phyloP scores from a whole-genome alignment of 2,329 filamentous ascomycete species.

The Trichoderma hamatum region DNA sequence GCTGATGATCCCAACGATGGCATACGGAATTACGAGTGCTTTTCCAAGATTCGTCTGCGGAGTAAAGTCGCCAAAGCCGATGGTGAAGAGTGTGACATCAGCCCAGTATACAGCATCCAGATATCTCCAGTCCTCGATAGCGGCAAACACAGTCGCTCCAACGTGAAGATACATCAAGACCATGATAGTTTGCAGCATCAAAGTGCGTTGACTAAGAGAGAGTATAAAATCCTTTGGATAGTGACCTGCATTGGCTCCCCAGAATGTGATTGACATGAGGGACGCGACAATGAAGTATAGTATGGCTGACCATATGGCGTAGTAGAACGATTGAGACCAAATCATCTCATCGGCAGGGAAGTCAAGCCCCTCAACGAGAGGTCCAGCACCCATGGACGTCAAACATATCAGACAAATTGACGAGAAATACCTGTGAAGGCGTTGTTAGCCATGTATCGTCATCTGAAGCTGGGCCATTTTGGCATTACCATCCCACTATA shows the following conservation, averaged over 20 bases:
- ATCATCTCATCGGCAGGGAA: slow-evolving; percentile 51
- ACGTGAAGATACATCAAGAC: slow-evolving; percentile 80
- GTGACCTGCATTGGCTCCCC: slow-evolving; percentile 69
- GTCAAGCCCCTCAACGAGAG: slow-evolving; percentile 30
- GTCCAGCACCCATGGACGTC: background rate
- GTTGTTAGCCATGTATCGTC: background rate
- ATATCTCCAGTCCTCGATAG: slow-evolving; percentile 73
- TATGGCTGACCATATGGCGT: slow-evolving; percentile 76
- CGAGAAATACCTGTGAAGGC: slow-evolving; percentile 49
- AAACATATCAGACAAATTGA: slow-evolving; percentile 68
- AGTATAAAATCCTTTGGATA: slow-evolving; percentile 80
- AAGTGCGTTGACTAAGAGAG: slow-evolving; percentile 77
- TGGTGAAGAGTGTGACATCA: slow-evolving; percentile 69
- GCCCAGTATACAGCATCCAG: slow-evolving; percentile 81
- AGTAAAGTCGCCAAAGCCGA: slow-evolving; percentile 63
- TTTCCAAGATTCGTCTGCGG: slow-evolving; percentile 59
- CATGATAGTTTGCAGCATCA: slow-evolving; percentile 88
- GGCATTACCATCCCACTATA: slow-evolving; percentile 73
- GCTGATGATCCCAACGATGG: slow-evolving; percentile 80
- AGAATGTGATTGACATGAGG: slow-evolving; percentile 77
- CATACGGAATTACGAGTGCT: slow-evolving; percentile 79
- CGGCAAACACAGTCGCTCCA: slow-evolving; percentile 74
- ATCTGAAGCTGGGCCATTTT: background rate
- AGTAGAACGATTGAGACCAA: slow-evolving; percentile 83
- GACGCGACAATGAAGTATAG: slow-evolving; percentile 80